These are phyloP conservation scores for Fusarium napiforme DNA, from an alignment of 2,329 filamentous ascomycete species.

Conservation along the genomic window DNA sequence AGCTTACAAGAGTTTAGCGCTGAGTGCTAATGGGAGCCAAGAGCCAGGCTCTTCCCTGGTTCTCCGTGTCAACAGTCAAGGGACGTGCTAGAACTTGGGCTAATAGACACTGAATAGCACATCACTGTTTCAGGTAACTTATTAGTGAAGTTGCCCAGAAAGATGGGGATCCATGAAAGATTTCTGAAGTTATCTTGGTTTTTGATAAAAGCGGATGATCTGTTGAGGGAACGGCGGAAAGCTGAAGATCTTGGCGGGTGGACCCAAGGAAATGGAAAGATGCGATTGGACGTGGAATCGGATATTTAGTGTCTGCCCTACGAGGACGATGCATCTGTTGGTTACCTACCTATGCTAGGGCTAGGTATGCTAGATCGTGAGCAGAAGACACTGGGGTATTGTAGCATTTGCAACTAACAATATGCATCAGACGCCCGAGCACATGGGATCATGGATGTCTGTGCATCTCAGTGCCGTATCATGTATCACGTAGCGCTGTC, in stretches of 20 bases:
- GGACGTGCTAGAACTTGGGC: constrained; percentile 14
- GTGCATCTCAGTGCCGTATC: neutral
- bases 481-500: neutral
- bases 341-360: neutral
- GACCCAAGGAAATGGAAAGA: constrained; percentile 1
- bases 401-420: neutral
- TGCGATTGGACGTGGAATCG: constrained; percentile 18
- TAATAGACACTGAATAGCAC: constrained; percentile 2
- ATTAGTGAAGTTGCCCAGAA: neutral
- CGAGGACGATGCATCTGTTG: neutral
- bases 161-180: constrained; percentile 12
- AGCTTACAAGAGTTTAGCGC: constrained; percentile 31
- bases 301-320: constrained; percentile 9
- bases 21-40: constrained; percentile 7
- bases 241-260: constrained; percentile 16
- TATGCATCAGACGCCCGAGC: neutral
- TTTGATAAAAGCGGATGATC: neutral
- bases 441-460: neutral
- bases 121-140: constrained; percentile 33
- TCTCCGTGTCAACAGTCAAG: neutral
- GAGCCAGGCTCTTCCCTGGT: constrained; percentile 20
- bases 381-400: neutral
- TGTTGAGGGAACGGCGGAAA: neutral
- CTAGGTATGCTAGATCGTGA: neutral
- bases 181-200: constrained; percentile 21